Evolutionary conservation across 2,329 filamentous ascomycete genomes (phyloP).

Genomic region (Nannizziopsis barbatae): DNA sequence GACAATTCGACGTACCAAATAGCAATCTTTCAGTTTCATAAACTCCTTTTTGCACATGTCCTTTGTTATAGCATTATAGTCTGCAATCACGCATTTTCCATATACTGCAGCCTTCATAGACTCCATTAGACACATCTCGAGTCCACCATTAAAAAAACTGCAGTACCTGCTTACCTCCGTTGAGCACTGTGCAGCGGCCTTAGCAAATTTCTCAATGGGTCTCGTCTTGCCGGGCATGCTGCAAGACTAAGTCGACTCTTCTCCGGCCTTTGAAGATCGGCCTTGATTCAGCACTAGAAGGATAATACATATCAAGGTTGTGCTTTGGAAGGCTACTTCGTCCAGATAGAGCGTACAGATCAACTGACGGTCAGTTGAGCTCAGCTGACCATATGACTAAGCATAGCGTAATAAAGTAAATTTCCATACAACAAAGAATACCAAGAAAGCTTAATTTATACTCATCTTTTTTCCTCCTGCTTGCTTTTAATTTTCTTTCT

Average conservation of each 20-base stretch:
- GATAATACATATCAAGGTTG: no score
- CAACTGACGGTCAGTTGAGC: no score
- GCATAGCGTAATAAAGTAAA: no score
- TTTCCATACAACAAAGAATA: no score
- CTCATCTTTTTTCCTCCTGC: no score
- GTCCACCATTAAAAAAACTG: background rate
- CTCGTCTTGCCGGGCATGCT: slow-evolving; percentile 43
- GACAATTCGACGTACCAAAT: slow-evolving; percentile 47
- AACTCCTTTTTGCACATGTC: slow-evolving; percentile 86
- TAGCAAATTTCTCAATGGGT: slow-evolving; percentile 58
- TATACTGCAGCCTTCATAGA: slow-evolving; percentile 61
- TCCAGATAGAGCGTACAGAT: no score
- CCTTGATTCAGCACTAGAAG: no score
- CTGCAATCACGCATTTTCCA: slow-evolving; percentile 79
- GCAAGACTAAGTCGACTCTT: background rate
- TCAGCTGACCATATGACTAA: no score
- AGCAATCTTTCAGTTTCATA: slow-evolving; percentile 73
- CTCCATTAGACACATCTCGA: slow-evolving; percentile 10
- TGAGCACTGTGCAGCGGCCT: slow-evolving; percentile 54
- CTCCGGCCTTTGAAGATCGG: background rate
- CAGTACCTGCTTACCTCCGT: slow-evolving; percentile 43
- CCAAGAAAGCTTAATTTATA: no score
- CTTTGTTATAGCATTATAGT: slow-evolving; percentile 83
- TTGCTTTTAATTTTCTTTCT: no score
- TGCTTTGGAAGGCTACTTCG: no score